Conservation (phyloP, 306 rosid species). For the Purshia tridentata region DNA sequence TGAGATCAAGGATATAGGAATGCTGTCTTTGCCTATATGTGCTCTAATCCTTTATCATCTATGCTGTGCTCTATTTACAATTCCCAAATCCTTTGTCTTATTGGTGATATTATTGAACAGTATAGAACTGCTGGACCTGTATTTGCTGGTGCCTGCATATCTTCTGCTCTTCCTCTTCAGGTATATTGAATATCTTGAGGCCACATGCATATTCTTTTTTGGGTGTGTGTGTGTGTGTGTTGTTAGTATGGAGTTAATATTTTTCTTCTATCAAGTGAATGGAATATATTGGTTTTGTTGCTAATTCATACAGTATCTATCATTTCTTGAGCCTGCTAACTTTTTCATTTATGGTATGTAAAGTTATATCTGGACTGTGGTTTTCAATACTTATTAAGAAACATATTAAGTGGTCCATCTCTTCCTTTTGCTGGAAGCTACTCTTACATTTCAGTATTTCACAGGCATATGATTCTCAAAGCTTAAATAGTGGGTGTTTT, state of each 20-base stretch:
- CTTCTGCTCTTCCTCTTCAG: conserved; percentile 64
- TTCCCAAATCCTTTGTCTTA: neutral
- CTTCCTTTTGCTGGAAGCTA: neutral
- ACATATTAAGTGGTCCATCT: neutral
- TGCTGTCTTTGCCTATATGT: neutral
- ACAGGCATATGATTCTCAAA: neutral
- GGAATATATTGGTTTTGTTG: neutral
- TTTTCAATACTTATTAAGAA: neutral
- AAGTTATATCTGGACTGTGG: neutral
- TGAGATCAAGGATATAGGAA: neutral
- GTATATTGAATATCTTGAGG: conserved; percentile 36
- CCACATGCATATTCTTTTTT: neutral
- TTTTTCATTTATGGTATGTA: neutral
- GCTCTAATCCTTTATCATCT: neutral
- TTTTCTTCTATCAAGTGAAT: neutral
- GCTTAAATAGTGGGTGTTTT: neutral
- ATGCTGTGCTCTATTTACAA: neutral
- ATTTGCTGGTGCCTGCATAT: conserved; percentile 86
- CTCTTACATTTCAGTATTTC: neutral
- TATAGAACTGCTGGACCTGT: conserved; percentile 67
- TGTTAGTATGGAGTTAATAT: neutral
- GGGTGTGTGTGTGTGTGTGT: neutral
- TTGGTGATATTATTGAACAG: conserved; percentile 38
- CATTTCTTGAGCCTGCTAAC: neutral
- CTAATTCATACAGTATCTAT: neutral